Base-by-base conservation (phyloP, 1,284 basidiomycete species). In the Mrakiaceae sp. region DNA sequence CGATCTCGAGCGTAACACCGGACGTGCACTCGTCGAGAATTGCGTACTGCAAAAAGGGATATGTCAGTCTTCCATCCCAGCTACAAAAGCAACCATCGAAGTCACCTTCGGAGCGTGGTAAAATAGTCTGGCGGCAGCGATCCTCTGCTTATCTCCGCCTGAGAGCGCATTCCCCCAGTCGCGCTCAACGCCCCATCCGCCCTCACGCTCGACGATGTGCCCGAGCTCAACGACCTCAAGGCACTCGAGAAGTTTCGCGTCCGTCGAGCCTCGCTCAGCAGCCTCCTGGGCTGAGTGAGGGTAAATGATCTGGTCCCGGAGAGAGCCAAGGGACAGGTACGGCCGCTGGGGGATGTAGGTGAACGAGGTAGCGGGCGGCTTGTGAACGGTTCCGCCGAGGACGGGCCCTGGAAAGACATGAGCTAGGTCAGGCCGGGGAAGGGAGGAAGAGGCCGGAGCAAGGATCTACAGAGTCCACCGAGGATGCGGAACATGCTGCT, bases 21-120 rank as follows among this genome's bases (percentile, higher is more conserved):
- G 87, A 90, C 1, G 95, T 98, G 68, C 93, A 95, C 75, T 98
- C 95, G 73, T 98, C 95, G 54, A 98, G 80, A 63, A 98, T 93
- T 4, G 94, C 95, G 71, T 95, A 98, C 89, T 93, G 65, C 3
- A 10, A 11, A 60, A 59, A 49, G 49, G 58, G 52, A 5, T 16
- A 58, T 4, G n/a, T 10, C 12, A 6, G 40, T 7, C 44, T 61
- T 14, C 10, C n/a, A 3, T 6, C 10, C 27, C 5, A 68, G 42
- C 27, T 60, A 44, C 39, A 46, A 63, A 64, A 64, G 40, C 51
- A 16, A 66, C 27, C 43, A 50, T 27, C 16, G 8, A 47, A 63
- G 72, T 67, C 61, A 86, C 90, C 81, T 92, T 93, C 16, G 95
- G 95, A 69, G 82, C 81, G 75, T 98, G 95, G 77, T 98, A 98